Base-by-base conservation (phyloP, 257 asterid genomes). In the Galeopsis tetrahit region DNA sequence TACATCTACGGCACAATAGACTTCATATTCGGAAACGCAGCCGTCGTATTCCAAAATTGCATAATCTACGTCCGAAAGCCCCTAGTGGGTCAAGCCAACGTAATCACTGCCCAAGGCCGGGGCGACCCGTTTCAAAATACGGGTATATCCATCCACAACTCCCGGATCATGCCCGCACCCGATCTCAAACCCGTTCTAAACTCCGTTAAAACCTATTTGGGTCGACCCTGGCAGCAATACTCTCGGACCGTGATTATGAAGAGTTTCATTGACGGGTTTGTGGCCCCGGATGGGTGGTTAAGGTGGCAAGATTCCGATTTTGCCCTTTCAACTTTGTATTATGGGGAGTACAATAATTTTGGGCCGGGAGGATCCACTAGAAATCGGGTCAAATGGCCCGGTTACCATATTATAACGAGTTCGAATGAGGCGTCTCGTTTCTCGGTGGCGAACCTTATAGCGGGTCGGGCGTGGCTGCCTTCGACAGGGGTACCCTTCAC, bases 171-270 rank as follows among this genome's bases (percentile, higher is more conserved):
- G 85, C 86, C 97, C 4, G 96, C 92, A 0, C 89, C 85, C 6
- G 98, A 92, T 57, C 87, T 92, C 5, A 68, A 3, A 17, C 96
- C 94, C 0, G 89, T 84, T 1, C 77, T 81, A 10, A 28, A 63
- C 0, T 83, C 88, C 0, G 75, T 75, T 11, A 65, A 61, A 5
- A 93, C 98, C 0, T 91, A 67, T 36, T 32, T 91, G 35, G 97
- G 98, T 1, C 86, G 98, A 1, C 98, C 98, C 1, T 93, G 98
- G 98, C 90, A 86, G 76, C 86, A 84, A 15, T 89, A 93, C 35
- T 93, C 98, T 0, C 78, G 96, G 51, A 91, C 98, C 1, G 94
- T 91, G 5, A 84, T 85, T 31, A 83, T 93, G 76, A 84, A 85
- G 84, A 82, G 66, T 7, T 93, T 79, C 38, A 46, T 93, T 2